Conservation (phyloP, 2,329 filamentous ascomycete genomes). For the Coniochaeta hoffmannii region DNA sequence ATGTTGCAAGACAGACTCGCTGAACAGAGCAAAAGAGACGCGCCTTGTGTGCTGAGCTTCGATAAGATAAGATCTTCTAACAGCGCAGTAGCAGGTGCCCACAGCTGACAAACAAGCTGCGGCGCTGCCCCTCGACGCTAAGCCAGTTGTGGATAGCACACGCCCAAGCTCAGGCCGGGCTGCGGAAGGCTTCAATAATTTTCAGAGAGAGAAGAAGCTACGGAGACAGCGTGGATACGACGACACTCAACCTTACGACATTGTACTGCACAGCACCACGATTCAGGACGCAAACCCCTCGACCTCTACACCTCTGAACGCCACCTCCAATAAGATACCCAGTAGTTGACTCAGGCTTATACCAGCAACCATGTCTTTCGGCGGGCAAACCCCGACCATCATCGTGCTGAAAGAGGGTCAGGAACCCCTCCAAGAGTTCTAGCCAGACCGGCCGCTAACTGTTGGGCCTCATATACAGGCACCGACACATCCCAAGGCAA, state of each 20-base stretch:
- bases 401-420: constrained; percentile 22
- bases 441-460: background rate
- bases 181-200: constrained; percentile 15
- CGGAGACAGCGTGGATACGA: constrained; percentile 4
- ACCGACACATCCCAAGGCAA: constrained; percentile 97
- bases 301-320: background rate
- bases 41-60: too few species aligned
- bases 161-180: background rate
- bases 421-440: constrained; percentile 14
- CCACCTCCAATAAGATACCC: background rate
- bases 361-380: constrained; percentile 18
- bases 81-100: background rate
- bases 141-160: background rate
- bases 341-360: background rate
- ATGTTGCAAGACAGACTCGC: too few species aligned
- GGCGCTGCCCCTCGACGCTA: background rate
- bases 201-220: constrained; percentile 9
- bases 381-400: constrained; percentile 20
- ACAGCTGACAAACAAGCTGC: background rate
- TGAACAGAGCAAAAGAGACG: too few species aligned
- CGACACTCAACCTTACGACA: constrained; percentile 4
- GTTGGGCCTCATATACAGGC: constrained; percentile 44
- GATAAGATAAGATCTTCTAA: too few species aligned
- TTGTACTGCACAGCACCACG: constrained; percentile 5
- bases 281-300: background rate